Base-by-base conservation (phyloP, 176 grass and related monocot genomes). In the Microstegium vimineum region DNA sequence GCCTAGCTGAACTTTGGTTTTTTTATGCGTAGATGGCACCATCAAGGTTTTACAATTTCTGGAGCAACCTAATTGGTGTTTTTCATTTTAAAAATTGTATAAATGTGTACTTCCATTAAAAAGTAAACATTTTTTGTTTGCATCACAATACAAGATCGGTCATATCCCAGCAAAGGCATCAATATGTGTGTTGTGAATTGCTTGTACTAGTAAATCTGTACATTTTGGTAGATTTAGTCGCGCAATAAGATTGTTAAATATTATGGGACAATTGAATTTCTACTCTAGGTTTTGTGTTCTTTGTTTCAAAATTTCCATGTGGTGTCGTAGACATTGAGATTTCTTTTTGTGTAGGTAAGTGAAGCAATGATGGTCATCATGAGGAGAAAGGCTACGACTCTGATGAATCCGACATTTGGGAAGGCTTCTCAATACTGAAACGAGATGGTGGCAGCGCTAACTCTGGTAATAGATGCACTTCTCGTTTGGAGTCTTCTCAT, bases 401-500 rank as follows among this genome's bases (percentile, higher is more conserved):
- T 22, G 18, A 54, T 5, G 6, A 54, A 18, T 54, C 49, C 8
- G 18, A 54, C 1, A 66, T 86, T 74, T 80, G 76, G 84, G 41
- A 86, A 80, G 69, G 69, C 26, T 86, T 80, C 59, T 52, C 6
- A 8, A 79, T 86, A 10, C 66, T 86, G 5, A 38, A 52, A 20
- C 17, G 27, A 5, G 15, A 3, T 46, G 37, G 38, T 20, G 26
- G 3, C 22, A 30, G 2, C 43, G 37, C 80, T 62, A 62, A 72
- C 66, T 81, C 66, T 61, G 6, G 25, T 72, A 45, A 25, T 42
- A 17, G 26, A 26, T 51, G 33, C 10, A 52, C 8, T 74, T 80
- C 67, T 80, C 42, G 63, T 34, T 40, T 63, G 41, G 47, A 1
- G 26, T 6, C 30, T 16, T 14, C 13, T n/a, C 0, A 40, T 72